Percentiles rank a stretch among this genome's conserved stretches.
Conservation (phyloP, 208 protist genomes). For the Trypanosoma caninum region DNA sequence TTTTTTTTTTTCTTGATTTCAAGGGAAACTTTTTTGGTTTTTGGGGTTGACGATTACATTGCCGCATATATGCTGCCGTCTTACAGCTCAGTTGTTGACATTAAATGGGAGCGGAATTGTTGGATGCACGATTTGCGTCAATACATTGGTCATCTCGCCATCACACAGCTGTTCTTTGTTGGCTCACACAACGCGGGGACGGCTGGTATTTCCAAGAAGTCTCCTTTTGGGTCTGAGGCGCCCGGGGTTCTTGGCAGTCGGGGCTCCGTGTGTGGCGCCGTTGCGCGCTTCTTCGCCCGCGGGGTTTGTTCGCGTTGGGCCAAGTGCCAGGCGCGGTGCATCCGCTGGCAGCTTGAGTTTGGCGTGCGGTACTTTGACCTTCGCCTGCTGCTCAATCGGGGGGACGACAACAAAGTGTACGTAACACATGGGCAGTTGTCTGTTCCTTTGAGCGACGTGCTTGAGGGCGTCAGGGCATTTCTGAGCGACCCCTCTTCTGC, state of each 20-base stretch:
- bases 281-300: constrained; percentile 28
- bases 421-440: constrained; percentile 37
- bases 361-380: constrained; percentile 57
- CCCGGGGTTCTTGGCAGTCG: constrained; percentile 20
- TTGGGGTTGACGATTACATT: neutral
- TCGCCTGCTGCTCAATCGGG: constrained; percentile 20
- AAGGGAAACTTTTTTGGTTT: neutral
- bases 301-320: constrained; percentile 28
- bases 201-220: constrained; percentile 23
- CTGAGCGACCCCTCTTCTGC: constrained; percentile 11
- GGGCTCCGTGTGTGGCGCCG: neutral
- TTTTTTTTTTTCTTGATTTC: neutral
- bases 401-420: constrained; percentile 19
- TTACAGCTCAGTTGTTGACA: neutral
- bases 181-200: constrained; percentile 53
- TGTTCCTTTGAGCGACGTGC: constrained; percentile 23
- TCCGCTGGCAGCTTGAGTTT: constrained; percentile 41
- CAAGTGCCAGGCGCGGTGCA: constrained; percentile 39
- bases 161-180: constrained; percentile 35
- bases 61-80: constrained; percentile 8
- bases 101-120: constrained; percentile 17
- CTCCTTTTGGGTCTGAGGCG: constrained; percentile 37
- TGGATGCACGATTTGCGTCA: constrained; percentile 49
- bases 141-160: constrained; percentile 22
- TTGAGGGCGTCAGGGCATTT: constrained; percentile 30